Percentiles rank a stretch among this genome's conserved stretches.
phyloP scores from a whole-genome alignment of 2,329 filamentous ascomycete genomes.

The Monilinia aucupariae region DNA sequence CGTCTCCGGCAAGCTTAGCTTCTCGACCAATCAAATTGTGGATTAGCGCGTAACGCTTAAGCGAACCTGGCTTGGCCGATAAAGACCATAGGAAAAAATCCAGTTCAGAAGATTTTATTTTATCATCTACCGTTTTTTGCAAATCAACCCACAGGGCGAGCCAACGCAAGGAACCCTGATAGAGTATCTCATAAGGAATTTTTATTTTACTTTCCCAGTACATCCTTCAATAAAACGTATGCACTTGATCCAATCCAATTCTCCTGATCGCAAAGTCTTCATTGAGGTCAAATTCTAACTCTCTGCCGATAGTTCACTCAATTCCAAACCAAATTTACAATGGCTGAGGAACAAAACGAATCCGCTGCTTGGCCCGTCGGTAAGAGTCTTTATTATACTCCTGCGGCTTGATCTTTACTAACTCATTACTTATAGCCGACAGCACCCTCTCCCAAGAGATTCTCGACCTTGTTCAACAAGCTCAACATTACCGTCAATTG shows the following conservation, averaged over 20 bases:
- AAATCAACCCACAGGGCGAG: constrained; percentile 45
- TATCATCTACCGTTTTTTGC: constrained; percentile 9
- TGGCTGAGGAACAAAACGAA: constrained; percentile 36
- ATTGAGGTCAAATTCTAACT: neutral
- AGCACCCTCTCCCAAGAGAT: constrained; percentile 73
- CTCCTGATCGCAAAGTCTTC: neutral
- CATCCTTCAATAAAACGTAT: constrained; percentile 16
- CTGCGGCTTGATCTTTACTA: constrained; percentile 38
- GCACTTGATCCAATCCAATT: neutral
- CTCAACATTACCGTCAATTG: constrained; percentile 60
- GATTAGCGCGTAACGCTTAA: constrained; percentile 15
- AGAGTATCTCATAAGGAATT: constrained; percentile 16
- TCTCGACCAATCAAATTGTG: constrained; percentile 14
- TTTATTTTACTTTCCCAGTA: constrained; percentile 2
- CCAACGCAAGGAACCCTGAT: constrained; percentile 57
- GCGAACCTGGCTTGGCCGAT: constrained; percentile 10
- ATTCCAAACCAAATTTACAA: constrained; percentile 22
- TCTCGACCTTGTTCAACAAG: constrained; percentile 66
- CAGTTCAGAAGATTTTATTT: constrained; percentile 7
- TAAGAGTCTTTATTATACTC: constrained; percentile 35
- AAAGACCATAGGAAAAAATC: constrained; percentile 9
- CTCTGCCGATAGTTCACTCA: constrained; percentile 8
- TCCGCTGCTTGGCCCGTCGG: constrained; percentile 30
- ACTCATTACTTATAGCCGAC: constrained; percentile 58
- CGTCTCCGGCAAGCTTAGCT: constrained; percentile 27